These are phyloP conservation scores for Coriolopsis trogii DNA, from an alignment of 1,284 basidiomycete genomes.

Conservation along the genomic window DNA sequence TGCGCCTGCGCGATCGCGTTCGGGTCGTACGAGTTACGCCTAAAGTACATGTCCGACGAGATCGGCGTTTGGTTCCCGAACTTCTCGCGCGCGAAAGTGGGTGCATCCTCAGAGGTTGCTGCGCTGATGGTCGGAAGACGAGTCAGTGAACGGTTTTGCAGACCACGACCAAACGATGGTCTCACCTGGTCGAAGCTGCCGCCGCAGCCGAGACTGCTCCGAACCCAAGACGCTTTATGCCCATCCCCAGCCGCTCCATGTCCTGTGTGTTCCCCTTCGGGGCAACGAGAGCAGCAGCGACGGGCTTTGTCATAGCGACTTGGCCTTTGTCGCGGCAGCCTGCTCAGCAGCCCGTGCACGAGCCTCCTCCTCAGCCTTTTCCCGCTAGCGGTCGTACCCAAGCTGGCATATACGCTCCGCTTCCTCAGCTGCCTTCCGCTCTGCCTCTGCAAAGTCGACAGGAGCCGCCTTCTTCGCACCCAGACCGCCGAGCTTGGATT, in stretches of 20 bases:
- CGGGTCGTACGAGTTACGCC: slow-evolving; percentile 88
- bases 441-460: slow-evolving; percentile 92
- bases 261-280: slow-evolving; percentile 48
- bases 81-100: slow-evolving; percentile 85
- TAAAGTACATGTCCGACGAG: slow-evolving; percentile 98
- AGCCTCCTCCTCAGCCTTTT: slow-evolving; percentile 71
- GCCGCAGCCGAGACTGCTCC: slow-evolving; percentile 73
- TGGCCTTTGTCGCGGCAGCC: slow-evolving; percentile 36
- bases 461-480: slow-evolving; percentile 85
- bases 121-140: slow-evolving; percentile 6
- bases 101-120: slow-evolving; percentile 59
- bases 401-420: slow-evolving; percentile 88
- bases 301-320: slow-evolving; percentile 30
- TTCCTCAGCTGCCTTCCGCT: slow-evolving; percentile 85
- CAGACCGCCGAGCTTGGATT: slow-evolving; percentile 80
- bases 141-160: slow-evolving; percentile 5
- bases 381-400: slow-evolving; percentile 84
- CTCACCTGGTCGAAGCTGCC: slow-evolving; percentile 53
- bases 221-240: slow-evolving; percentile 87
- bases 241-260: slow-evolving; percentile 73
- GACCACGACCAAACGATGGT: slow-evolving; percentile 23
- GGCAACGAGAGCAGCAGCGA: slow-evolving; percentile 21
- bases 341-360: slow-evolving; percentile 57
- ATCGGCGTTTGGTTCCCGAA: slow-evolving; percentile 95
- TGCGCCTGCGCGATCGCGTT: slow-evolving; percentile 76